A percentile compares a stretch with the other conserved stretches of the same genome.
These are phyloP conservation scores for Escallonia herrerae DNA, from an alignment of 129 eudicot genomes.

Conservation along the genomic window DNA sequence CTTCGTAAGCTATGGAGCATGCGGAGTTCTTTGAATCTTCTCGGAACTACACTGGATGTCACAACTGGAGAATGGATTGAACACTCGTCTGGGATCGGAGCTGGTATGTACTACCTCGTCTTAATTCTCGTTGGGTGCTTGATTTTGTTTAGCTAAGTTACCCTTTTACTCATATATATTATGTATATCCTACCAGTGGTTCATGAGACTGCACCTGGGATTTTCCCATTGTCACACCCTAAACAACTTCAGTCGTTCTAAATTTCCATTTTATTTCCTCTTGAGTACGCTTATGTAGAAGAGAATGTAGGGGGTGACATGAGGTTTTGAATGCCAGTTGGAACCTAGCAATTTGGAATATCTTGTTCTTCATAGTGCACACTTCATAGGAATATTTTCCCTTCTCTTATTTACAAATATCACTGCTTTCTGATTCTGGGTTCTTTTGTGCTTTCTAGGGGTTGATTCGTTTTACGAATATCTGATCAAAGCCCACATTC, in stretches of 20 bases:
- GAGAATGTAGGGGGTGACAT: neutral
- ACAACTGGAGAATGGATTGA: conserved; percentile 89
- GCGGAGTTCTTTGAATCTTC: conserved; percentile 90
- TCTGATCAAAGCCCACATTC: conserved; percentile 85
- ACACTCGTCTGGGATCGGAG: conserved; percentile 90
- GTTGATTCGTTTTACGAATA: conserved; percentile 96
- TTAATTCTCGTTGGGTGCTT: neutral
- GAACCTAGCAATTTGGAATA: neutral
- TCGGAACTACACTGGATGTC: conserved; percentile 93
- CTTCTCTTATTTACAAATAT: conserved; percentile 1
- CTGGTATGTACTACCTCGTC: conserved; percentile 48
- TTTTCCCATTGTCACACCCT: neutral
- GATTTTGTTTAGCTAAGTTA: neutral
- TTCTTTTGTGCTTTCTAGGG: conserved; percentile 37
- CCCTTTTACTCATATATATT: neutral
- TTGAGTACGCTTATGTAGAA: neutral
- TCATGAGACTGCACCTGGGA: neutral
- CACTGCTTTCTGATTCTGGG: conserved; percentile 4
- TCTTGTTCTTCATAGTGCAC: neutral
- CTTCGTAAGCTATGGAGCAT: conserved; percentile 89
- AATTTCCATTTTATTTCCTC: no score
- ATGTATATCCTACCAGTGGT: neutral
- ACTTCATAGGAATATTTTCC: neutral
- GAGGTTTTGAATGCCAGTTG: neutral
- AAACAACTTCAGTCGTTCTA: neutral